Evolutionary conservation across 495 filamentous ascomycete genomes (phyloP), one percentile per base, ranked within the genome.

Genomic region (Penicillium odoratum): DNA sequence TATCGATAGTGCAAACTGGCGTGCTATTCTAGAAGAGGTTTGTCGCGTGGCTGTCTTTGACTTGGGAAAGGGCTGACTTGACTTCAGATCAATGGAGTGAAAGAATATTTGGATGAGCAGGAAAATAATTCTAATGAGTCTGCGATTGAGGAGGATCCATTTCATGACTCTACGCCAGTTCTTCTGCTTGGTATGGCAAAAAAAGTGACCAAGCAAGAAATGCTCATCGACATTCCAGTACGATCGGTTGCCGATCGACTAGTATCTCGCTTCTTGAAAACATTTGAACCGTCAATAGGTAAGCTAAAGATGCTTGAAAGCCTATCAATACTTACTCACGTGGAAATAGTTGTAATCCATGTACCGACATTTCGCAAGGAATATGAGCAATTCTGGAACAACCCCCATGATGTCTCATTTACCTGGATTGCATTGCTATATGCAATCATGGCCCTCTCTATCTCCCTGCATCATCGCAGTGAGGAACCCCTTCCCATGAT

Each of bases 11-110:
- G 70, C 72, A 3, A 72, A 81, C 57, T 83, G 78, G 80, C 76
- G 77, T 38, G 74, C 78, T 18, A 78, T 83, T 46, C 62, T 81
- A 5, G 74, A 79, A 51, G 79, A 83, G 65, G 80, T 82, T 38
- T 31, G 76, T 40, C 6, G 1, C 7, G 15, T 50, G 25, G 5
- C 11, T 3, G 18, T 33, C 1, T n/a, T 55, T 42, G 10, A 31
- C 51, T 52, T 7, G 8, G 8, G 13, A 13, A 9, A 28, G 13
- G 21, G 11, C 51, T 53, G 36, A 53, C 46, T 58, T 66, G 57
- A 55, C 53, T 47, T 67, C 25, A 78, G 75, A 76, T 78, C 34
- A 68, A 74, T 52, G 69, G 65, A 9, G 65, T 74, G 25, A 72
- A 58, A 52, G 57, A 67, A 48, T 68, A 55, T 40, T 46, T 71